These are phyloP conservation scores for Stereocaulon alpinum DNA, from an alignment of 495 filamentous ascomycete genomes.

Conservation along the genomic window DNA sequence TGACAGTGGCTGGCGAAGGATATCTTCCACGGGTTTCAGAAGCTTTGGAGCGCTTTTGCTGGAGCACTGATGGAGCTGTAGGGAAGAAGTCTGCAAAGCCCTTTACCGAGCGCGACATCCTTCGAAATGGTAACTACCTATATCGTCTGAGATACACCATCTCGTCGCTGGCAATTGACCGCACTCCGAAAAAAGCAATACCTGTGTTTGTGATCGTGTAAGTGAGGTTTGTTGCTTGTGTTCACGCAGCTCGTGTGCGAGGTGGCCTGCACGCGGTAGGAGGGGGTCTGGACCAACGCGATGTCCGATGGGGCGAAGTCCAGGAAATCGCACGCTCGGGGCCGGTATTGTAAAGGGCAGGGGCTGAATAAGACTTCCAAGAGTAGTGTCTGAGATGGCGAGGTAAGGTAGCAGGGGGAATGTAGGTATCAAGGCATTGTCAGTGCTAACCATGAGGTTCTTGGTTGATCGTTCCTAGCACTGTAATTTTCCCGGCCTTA, in stretches of 20 bases:
- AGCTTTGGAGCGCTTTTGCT: constrained; percentile 41
- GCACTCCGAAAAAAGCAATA: neutral
- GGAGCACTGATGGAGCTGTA: constrained; percentile 62
- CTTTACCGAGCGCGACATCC: constrained; percentile 71
- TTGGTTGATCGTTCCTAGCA: neutral
- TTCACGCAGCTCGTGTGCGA: constrained; percentile 3
- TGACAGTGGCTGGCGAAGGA: constrained; percentile 24
- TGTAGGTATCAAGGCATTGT: neutral
- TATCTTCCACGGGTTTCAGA: constrained; percentile 34
- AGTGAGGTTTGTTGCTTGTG: neutral
- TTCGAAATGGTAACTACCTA: constrained; percentile 20
- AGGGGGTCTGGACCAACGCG: constrained; percentile 13
- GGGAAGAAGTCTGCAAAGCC: constrained; percentile 89
- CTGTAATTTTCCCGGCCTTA: constrained; percentile 8
- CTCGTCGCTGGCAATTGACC: constrained; percentile 8
- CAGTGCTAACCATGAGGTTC: neutral
- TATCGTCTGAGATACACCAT: constrained; percentile 16
- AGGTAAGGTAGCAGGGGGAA: neutral
- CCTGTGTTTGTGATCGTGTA: neutral
- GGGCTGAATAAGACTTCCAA: neutral
- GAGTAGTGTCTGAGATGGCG: neutral
- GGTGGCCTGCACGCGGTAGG: constrained; percentile 14
- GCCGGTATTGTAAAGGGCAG: neutral
- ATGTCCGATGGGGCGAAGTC: constrained; percentile 1
- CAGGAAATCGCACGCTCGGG: neutral